phyloP scores from a whole-genome alignment of 495 filamentous ascomycete genomes.

The Penicillium malachiteum region DNA sequence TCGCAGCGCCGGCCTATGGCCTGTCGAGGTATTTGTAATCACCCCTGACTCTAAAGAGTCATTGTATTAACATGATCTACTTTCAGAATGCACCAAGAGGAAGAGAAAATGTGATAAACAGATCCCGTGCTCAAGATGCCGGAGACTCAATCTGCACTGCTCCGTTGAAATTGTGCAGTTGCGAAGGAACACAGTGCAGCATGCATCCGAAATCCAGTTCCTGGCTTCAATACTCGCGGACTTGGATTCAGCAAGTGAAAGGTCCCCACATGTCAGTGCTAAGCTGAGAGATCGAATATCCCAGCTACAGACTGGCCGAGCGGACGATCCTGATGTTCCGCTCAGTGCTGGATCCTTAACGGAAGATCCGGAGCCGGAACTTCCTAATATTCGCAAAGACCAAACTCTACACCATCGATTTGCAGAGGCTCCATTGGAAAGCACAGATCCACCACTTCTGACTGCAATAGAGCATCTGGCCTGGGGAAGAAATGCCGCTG shows the following conservation, averaged over 20 bases:
- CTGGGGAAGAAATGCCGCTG: constrained; percentile 33
- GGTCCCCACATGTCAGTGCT: constrained; percentile 7
- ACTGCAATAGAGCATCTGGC: constrained; percentile 37
- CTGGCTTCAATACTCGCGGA: constrained; percentile 24
- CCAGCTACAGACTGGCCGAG: constrained; percentile 20
- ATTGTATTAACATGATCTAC: constrained; percentile 5
- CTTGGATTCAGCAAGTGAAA: constrained; percentile 17
- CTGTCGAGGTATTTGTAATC: constrained; percentile 26
- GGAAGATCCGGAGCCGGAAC: constrained; percentile 4
- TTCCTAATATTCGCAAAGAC: constrained; percentile 4
- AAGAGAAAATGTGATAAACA: constrained; percentile 36
- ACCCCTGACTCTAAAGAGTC: neutral
- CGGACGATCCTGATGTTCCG: neutral
- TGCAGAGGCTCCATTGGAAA: constrained; percentile 14
- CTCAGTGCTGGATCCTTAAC: neutral
- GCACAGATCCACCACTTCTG: constrained; percentile 23
- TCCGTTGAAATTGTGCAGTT: constrained; percentile 31
- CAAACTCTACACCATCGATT: constrained; percentile 5
- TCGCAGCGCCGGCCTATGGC: constrained; percentile 34
- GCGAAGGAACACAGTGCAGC: constrained; percentile 25
- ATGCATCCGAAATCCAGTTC: constrained; percentile 32
- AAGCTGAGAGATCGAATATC: constrained; percentile 24
- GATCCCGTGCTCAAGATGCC: constrained; percentile 30
- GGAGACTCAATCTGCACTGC: constrained; percentile 28
- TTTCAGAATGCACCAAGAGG: constrained; percentile 29